A percentile compares a stretch with the other conserved stretches of the same genome.
These are phyloP conservation scores for Boletus pseudopeckii DNA, from an alignment of 768 basidiomycete genomes.

Conservation along the genomic window DNA sequence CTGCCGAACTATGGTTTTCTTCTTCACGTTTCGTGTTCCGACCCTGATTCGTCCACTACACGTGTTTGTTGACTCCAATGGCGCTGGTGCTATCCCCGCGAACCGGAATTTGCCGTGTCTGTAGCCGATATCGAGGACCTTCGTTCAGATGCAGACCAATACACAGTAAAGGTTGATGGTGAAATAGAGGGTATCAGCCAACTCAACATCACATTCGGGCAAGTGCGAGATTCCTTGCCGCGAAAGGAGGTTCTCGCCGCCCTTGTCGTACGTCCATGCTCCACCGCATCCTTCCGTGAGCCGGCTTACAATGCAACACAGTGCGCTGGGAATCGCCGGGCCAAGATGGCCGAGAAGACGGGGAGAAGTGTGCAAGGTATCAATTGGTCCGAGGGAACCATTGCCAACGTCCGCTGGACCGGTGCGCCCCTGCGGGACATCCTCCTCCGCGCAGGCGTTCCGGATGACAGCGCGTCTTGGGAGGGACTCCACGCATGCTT, in stretches of 20 bases:
- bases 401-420: constrained; percentile 66
- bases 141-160: constrained; percentile 17
- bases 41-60: constrained; percentile 1
- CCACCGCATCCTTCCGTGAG: background rate
- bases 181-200: constrained; percentile 13
- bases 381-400: constrained; percentile 65
- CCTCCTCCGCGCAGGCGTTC: constrained; percentile 44
- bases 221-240: constrained; percentile 15
- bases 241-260: constrained; percentile 43
- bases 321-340: constrained; percentile 69
- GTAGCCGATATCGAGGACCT: constrained; percentile 29
- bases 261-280: constrained; percentile 45
- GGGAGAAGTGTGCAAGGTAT: constrained; percentile 49
- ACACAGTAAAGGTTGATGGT: constrained; percentile 29
- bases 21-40: too few relatives aligned
- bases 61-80: background rate
- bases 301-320: constrained; percentile 2
- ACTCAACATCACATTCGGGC: constrained; percentile 19
- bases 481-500: constrained; percentile 53
- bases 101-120: background rate
- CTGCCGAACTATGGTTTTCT: constrained; percentile 20
- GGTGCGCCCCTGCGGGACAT: constrained; percentile 59
- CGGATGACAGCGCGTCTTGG: constrained; percentile 17
- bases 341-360: constrained; percentile 59
- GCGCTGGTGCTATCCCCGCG: background rate